These are phyloP conservation scores for Sporopachydermia lactativora DNA, from an alignment of 805 yeast species.

Conservation along the genomic window DNA sequence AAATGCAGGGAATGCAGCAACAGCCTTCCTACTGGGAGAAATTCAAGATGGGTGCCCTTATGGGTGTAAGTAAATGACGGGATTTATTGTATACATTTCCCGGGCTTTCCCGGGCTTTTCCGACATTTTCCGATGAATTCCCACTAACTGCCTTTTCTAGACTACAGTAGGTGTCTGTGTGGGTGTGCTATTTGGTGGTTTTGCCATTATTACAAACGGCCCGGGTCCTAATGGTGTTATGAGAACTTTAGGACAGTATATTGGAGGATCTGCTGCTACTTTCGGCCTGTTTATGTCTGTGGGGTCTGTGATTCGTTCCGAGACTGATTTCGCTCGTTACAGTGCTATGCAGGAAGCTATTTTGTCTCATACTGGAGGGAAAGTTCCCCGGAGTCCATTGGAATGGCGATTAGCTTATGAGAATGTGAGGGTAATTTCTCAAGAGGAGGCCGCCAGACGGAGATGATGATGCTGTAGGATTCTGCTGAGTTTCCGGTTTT, in stretches of 20 bases:
- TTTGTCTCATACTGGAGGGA: slow-evolving; percentile 2
- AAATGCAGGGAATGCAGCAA: slow-evolving; percentile 36
- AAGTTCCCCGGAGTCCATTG: slow-evolving; percentile 12
- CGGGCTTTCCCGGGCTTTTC: no score
- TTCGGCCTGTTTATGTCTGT: slow-evolving; percentile 94
- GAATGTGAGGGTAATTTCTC: slow-evolving; percentile 11
- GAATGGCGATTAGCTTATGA: slow-evolving; percentile 15
- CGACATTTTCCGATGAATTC: no score
- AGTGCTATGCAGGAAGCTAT: not conserved
- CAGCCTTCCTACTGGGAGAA: slow-evolving; percentile 81
- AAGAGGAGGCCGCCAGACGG: no score
- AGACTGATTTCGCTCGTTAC: slow-evolving; percentile 14
- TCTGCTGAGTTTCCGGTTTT: no score
- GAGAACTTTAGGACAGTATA: slow-evolving; percentile 93
- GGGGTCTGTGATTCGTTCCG: slow-evolving; percentile 85
- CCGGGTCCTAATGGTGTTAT: slow-evolving; percentile 98
- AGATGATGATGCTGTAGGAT: no score
- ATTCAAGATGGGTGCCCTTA: slow-evolving; percentile 95
- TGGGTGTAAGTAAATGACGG: slow-evolving; percentile 52
- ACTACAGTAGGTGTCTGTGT: slow-evolving; percentile 84
- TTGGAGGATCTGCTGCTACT: slow-evolving; percentile 92
- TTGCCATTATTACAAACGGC: slow-evolving; percentile 80
- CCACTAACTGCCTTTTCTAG: no score
- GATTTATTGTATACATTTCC: no score
- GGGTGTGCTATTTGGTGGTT: slow-evolving; percentile 90